A percentile compares a stretch with the other conserved stretches of the same genome.
These are phyloP conservation scores for Persicaria maculosa DNA, from an alignment of 148 eudicot genomes.

Conservation along the genomic window DNA sequence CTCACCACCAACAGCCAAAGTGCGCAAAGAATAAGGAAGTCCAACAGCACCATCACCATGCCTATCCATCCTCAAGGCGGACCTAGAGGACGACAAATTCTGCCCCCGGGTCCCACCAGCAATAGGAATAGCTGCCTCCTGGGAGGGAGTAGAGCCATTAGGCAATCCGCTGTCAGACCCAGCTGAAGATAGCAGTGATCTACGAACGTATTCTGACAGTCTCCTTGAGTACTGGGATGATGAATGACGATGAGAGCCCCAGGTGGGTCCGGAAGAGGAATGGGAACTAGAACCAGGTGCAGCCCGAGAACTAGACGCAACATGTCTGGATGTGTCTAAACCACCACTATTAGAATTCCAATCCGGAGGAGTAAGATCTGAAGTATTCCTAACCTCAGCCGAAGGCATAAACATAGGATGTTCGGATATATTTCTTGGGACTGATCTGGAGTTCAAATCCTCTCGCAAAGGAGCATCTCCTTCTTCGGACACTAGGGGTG, in stretches of 20 bases:
- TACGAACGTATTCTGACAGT: constrained; percentile 61
- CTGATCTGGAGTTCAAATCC: constrained; percentile 35
- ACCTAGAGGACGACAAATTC: constrained; percentile 31
- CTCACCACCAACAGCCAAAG: constrained; percentile 65
- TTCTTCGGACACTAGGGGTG: constrained; percentile 23
- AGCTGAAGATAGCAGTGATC: constrained; percentile 42
- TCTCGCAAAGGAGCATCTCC: constrained; percentile 25
- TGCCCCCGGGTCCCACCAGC: constrained; percentile 37
- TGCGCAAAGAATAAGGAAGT: constrained; percentile 47
- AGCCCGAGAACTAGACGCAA: constrained; percentile 45
- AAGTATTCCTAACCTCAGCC: constrained; percentile 36
- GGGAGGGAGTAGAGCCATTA: constrained; percentile 35
- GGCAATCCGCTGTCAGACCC: constrained; percentile 47
- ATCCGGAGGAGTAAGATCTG: constrained; percentile 34
- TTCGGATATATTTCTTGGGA: constrained; percentile 46
- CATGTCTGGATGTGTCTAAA: constrained; percentile 28
- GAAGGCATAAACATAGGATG: constrained; percentile 57
- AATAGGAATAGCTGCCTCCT: constrained; percentile 32
- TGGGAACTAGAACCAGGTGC: constrained; percentile 32
- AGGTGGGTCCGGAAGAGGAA: constrained; percentile 33
- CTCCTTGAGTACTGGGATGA: constrained; percentile 55
- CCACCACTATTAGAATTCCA: constrained; percentile 41
- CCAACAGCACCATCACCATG: constrained; percentile 56
- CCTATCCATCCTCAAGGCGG: constrained; percentile 54
- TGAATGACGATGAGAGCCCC: constrained; percentile 44